phyloP scores from a whole-genome alignment of 148 eudicot genomes.

The Drosera capensis region DNA sequence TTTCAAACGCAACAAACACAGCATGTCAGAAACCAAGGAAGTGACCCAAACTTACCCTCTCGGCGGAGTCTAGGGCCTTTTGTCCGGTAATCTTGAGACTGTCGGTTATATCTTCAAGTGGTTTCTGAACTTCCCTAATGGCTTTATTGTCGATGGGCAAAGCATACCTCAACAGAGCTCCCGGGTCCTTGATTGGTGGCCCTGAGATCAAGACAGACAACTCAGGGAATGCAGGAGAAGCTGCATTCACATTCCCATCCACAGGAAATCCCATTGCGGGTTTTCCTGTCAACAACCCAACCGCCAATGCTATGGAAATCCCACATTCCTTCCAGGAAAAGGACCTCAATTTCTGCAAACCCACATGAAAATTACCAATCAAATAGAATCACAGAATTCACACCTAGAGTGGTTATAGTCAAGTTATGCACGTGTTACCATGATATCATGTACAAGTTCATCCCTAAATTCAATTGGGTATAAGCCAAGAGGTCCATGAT shows the following conservation, averaged over 20 bases:
- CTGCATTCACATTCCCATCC: constrained; percentile 40
- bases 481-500: not conserved
- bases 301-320: constrained; percentile 63
- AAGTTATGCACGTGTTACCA: not conserved
- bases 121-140: constrained; percentile 91
- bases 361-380: constrained; percentile 1
- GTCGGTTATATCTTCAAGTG: constrained; percentile 86
- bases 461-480: not conserved
- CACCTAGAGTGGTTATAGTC: not conserved
- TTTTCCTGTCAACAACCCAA: constrained; percentile 55
- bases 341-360: constrained; percentile 31
- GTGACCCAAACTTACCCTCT: constrained; percentile 45
- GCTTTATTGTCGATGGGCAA: constrained; percentile 91
- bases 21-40: not conserved
- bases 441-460: not conserved
- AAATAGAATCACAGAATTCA: not conserved
- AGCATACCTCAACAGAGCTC: constrained; percentile 65
- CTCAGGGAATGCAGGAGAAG: constrained; percentile 47
- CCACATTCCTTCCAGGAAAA: constrained; percentile 59
- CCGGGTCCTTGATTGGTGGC: constrained; percentile 97
- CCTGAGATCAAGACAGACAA: constrained; percentile 79
- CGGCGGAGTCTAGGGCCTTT: constrained; percentile 79
- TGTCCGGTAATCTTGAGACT: constrained; percentile 81
- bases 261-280: constrained; percentile 33
- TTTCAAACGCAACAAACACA: not conserved